These are phyloP conservation scores for Astragalus glycyphyllos DNA, from an alignment of 306 rosid genomes.

Conservation along the genomic window DNA sequence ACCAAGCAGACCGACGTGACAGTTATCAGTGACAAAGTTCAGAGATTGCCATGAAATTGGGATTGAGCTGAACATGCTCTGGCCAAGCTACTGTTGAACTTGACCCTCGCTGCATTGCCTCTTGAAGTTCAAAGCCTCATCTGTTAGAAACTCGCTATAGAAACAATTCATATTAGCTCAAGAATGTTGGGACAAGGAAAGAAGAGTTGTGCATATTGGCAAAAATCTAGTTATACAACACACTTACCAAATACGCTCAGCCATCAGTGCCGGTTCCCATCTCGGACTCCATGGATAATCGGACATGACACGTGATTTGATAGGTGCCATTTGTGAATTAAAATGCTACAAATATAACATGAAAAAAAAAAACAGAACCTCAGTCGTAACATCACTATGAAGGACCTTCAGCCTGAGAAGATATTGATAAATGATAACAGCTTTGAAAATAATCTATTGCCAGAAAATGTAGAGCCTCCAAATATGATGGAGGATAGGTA, in stretches of 20 bases:
- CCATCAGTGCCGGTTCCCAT: constrained; percentile 78
- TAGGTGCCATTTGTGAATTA: constrained; percentile 72
- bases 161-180: constrained; percentile 29
- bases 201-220: neutral
- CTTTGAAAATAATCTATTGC: neutral
- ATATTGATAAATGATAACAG: neutral
- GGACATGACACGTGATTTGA: constrained; percentile 59
- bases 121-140: constrained; percentile 84
- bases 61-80: constrained; percentile 17
- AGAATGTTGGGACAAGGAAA: neutral
- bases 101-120: constrained; percentile 79
- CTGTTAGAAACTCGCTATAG: constrained; percentile 78
- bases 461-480: constrained; percentile 10
- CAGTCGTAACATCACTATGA: constrained; percentile 3
- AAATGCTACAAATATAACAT: constrained; percentile 64
- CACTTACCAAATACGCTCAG: constrained; percentile 79
- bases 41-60: neutral
- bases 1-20: constrained; percentile 2
- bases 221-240: constrained; percentile 14
- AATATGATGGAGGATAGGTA: constrained; percentile 14
- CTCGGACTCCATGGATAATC: constrained; percentile 94
- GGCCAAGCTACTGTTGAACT: constrained; percentile 40
- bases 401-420: constrained; percentile 16
- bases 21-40: constrained; percentile 27
- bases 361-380: neutral